These are phyloP conservation scores for Saturnispora hagleri DNA, from an alignment of 805 yeast genomes.

Conservation along the genomic window DNA sequence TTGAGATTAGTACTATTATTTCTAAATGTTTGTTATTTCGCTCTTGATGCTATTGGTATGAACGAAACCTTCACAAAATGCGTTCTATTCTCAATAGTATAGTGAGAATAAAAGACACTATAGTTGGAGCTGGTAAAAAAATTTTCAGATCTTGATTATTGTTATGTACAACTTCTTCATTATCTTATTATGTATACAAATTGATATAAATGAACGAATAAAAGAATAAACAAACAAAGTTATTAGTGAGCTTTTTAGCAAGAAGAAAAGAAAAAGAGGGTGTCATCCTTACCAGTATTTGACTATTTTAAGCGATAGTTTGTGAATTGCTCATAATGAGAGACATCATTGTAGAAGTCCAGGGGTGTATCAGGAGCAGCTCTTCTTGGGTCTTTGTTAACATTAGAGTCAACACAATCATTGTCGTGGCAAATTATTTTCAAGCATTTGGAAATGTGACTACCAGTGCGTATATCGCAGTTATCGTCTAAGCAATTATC, in stretches of 20 bases:
- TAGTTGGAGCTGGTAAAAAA: neutral
- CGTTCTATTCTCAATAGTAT: neutral
- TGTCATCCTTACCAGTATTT: neutral
- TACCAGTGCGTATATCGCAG: neutral
- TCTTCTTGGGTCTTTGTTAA: neutral
- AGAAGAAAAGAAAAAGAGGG: neutral
- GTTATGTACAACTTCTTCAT: neutral
- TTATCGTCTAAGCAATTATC: neutral
- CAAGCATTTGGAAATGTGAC: neutral
- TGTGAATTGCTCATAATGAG: slow-evolving; percentile 4
- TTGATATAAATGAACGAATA: neutral
- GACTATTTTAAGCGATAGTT: neutral
- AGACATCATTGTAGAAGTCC: neutral
- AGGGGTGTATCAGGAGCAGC: neutral
- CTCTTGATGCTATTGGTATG: neutral
- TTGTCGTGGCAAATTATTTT: neutral
- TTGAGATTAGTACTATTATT: neutral
- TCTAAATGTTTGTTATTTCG: neutral
- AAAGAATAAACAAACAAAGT: neutral
- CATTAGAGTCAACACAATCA: neutral
- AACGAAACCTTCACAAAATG: no score
- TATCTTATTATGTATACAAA: neutral
- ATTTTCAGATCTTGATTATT: neutral
- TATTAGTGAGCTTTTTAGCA: neutral
- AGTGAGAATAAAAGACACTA: neutral